A percentile compares a stretch with the other conserved stretches of the same genome.
These are phyloP conservation scores for Taphrina communis DNA, from an alignment of 1,139 yeast genomes.

Conservation along the genomic window DNA sequence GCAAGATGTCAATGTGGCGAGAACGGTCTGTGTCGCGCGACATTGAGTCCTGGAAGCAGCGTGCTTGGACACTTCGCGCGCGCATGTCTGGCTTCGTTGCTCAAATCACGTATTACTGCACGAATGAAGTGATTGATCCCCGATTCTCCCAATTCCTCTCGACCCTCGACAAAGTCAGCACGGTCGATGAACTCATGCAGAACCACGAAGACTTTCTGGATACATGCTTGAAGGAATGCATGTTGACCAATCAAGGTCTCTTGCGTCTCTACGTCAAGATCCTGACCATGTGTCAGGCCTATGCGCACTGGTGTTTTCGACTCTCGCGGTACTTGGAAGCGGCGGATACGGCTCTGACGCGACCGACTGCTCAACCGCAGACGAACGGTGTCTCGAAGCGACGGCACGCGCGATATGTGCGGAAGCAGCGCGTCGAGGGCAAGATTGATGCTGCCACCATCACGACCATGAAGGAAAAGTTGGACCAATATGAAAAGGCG, in stretches of 20 bases:
- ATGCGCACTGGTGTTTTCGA: conserved; percentile 61
- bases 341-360: conserved; percentile 59
- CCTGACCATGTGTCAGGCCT: conserved; percentile 56
- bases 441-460: conserved; percentile 55
- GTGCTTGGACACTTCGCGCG: conserved; percentile 64
- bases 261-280: conserved; percentile 56
- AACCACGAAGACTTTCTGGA: conserved; percentile 66
- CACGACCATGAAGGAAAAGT: conserved; percentile 58
- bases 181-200: conserved; percentile 60
- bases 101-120: conserved; percentile 63
- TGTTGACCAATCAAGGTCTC: conserved; percentile 67
- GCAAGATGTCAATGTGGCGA: conserved; percentile 71
- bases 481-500: conserved; percentile 61
- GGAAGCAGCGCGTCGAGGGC: conserved; percentile 28
- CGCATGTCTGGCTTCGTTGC: conserved; percentile 68
- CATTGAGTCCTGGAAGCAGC: conserved; percentile 63
- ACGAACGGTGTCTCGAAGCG: conserved; percentile 60
- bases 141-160: conserved; percentile 59
- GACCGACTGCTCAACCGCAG: conserved; percentile 59
- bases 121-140: conserved; percentile 65
- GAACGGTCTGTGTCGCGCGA: conserved; percentile 56
- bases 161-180: conserved; percentile 51
- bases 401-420: conserved; percentile 60
- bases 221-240: conserved; percentile 68
- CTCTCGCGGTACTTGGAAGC: conserved; percentile 64